These are phyloP conservation scores for Trametes gibbosa DNA, from an alignment of 768 basidiomycete genomes.

Conservation along the genomic window DNA sequence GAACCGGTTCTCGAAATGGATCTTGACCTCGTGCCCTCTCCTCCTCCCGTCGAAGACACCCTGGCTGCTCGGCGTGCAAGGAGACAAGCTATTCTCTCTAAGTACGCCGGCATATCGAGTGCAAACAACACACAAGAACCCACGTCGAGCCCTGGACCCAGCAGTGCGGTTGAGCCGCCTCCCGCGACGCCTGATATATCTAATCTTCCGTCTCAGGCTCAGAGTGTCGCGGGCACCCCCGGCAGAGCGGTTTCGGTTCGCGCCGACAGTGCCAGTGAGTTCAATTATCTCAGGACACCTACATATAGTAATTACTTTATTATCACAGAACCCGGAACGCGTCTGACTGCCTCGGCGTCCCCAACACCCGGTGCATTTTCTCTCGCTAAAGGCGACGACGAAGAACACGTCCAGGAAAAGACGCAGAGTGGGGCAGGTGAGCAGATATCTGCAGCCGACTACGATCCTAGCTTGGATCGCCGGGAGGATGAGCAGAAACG, in stretches of 20 bases:
- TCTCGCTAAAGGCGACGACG: constrained; percentile 63
- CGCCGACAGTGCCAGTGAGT: constrained; percentile 8
- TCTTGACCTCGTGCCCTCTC: constrained; percentile 46
- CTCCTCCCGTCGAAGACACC: constrained; percentile 53
- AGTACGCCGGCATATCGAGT: constrained; percentile 55
- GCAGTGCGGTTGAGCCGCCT: constrained; percentile 77
- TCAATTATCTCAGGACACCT: background rate
- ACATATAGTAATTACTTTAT: background rate
- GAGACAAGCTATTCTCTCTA: constrained; percentile 78
- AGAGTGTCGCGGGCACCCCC: constrained; percentile 41
- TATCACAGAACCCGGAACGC: constrained; percentile 37
- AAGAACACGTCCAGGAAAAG: constrained; percentile 47
- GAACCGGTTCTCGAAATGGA: constrained; percentile 52
- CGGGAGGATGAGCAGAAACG: constrained; percentile 80
- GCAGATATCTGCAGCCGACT: constrained; percentile 90
- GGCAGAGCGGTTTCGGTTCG: constrained; percentile 15
- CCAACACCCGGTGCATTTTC: constrained; percentile 61
- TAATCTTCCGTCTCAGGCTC: constrained; percentile 59
- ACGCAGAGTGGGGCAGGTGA: constrained; percentile 49
- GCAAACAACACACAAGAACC: constrained; percentile 35
- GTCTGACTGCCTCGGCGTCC: constrained; percentile 55
- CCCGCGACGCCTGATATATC: constrained; percentile 54
- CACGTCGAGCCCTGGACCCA: constrained; percentile 60
- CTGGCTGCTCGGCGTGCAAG: constrained; percentile 66
- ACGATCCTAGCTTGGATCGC: constrained; percentile 81